These are phyloP conservation scores for Salicornia ramosissima DNA, from an alignment of 148 eudicot species.

Conservation along the genomic window DNA sequence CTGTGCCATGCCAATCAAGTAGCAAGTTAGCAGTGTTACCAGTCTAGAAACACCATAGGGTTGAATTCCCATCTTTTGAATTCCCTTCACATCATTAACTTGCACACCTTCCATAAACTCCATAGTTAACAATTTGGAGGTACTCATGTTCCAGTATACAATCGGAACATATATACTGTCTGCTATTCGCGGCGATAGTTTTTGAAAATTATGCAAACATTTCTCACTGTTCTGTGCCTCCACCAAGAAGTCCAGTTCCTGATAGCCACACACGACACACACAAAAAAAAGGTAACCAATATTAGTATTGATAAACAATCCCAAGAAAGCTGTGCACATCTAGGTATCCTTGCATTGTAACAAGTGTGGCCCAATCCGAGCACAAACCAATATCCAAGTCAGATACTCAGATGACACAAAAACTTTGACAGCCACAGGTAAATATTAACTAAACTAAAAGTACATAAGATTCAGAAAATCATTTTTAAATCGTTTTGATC, in stretches of 20 bases:
- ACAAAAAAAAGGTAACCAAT: conserved; percentile 11
- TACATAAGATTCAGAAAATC: too few species aligned
- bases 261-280: conserved; percentile 41
- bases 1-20: conserved; percentile 1
- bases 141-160: conserved; percentile 77
- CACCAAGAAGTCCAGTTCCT: conserved; percentile 90
- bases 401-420: too few species aligned
- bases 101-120: conserved; percentile 82
- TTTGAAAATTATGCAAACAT: conserved; percentile 84
- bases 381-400: too few species aligned
- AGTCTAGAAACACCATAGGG: conserved; percentile 75
- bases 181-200: conserved; percentile 84
- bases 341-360: too few species aligned
- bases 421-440: too few species aligned
- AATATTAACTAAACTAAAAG: too few species aligned
- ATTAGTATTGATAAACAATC: too few species aligned
- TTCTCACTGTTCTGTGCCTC: conserved; percentile 89
- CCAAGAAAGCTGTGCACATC: too few species aligned
- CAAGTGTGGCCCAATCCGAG: too few species aligned
- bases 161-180: conserved; percentile 74
- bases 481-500: too few species aligned
- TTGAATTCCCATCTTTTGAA: conserved; percentile 57
- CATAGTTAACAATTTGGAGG: conserved; percentile 87
- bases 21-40: conserved; percentile 39
- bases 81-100: conserved; percentile 67